phyloP scores from a whole-genome alignment of 306 rosid genomes.

The Cicer bijugum region DNA sequence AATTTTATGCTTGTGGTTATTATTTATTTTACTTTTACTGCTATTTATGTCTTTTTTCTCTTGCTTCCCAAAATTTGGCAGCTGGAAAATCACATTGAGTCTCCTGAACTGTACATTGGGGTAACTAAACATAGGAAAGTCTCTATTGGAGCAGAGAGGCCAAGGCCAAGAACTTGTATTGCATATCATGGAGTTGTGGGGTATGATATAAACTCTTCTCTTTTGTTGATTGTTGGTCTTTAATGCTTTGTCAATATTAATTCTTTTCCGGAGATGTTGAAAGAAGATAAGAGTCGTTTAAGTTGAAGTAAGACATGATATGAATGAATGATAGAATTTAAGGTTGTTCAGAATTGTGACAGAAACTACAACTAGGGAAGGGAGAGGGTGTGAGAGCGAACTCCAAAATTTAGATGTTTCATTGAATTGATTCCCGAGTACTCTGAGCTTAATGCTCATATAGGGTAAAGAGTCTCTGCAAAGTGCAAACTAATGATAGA shows the following conservation, averaged over 20 bases:
- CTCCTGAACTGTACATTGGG: constrained; percentile 76
- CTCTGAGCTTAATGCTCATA: background rate
- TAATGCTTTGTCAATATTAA: constrained; percentile 27
- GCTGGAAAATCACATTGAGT: constrained; percentile 60
- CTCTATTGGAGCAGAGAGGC: constrained; percentile 61
- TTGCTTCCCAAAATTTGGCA: constrained; percentile 47
- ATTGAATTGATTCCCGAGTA: background rate
- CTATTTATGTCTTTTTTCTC: constrained; percentile 13
- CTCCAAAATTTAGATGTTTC: background rate
- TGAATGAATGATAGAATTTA: background rate
- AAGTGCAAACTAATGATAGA: background rate
- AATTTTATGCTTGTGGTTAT: constrained; percentile 29
- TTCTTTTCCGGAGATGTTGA: background rate
- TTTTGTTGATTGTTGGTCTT: constrained; percentile 21
- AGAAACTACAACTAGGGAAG: constrained; percentile 19
- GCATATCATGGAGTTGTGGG: constrained; percentile 69
- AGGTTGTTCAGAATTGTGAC: background rate
- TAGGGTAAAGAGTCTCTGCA: background rate
- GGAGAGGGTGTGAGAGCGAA: background rate
- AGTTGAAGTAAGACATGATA: background rate
- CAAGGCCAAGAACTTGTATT: constrained; percentile 54
- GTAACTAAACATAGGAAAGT: constrained; percentile 63
- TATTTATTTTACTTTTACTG: constrained; percentile 6
- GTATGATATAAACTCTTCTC: constrained; percentile 52
- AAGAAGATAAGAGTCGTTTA: background rate